Evolutionary conservation across 208 protist genomes (phyloP), one percentile per base, ranked within the genome.

Genomic region (Endotrypanum monterogeii): DNA sequence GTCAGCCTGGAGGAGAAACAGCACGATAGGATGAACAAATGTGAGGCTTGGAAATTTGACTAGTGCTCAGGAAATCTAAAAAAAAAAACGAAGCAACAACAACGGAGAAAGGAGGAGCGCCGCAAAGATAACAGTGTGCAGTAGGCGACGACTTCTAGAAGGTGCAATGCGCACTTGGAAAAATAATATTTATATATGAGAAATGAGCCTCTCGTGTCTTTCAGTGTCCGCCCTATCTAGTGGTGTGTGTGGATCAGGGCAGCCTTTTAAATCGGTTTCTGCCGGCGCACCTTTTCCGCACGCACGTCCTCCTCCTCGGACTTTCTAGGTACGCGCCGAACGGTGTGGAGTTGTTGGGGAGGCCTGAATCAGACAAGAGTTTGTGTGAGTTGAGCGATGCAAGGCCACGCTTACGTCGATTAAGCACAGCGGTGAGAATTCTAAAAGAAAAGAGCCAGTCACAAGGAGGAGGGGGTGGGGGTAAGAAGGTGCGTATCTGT

Each of bases 331-430:
- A 20, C 58, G 20, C n/a, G 20, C 25, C 58, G 5, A 5, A 63
- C 3, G 58, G 58, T 46, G 16, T 0, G 16, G 35, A 2, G 16
- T 5, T 46, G 20, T 44, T 16, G 35, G 14, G 6, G 32, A 35
- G 12, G 35, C 14, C 23, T 20, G 7, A 39, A 20, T 11, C 58
- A n/a, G 30, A 61, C 35, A 30, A n/a, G 3, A 16, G 12, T 63
- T 41, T 35, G 39, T 44, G 58, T 63, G 58, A 28, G 58, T 63
- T 37, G 58, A 63, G 35, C 58, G 20, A 63, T 35, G n/a, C 58
- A 46, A 3, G 9, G 9, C 41, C 41, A 46, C 41, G 41, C 41
- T 46, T 9, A 3, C 58, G 20, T 37, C 11, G n/a, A 63, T 23
- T 35, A 44, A 30, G 35, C 44, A 44, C 30, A 63, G 32, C n/a